Conservation (phyloP, 2,329 filamentous ascomycete genomes). For the Pyricularia grisea region DNA sequence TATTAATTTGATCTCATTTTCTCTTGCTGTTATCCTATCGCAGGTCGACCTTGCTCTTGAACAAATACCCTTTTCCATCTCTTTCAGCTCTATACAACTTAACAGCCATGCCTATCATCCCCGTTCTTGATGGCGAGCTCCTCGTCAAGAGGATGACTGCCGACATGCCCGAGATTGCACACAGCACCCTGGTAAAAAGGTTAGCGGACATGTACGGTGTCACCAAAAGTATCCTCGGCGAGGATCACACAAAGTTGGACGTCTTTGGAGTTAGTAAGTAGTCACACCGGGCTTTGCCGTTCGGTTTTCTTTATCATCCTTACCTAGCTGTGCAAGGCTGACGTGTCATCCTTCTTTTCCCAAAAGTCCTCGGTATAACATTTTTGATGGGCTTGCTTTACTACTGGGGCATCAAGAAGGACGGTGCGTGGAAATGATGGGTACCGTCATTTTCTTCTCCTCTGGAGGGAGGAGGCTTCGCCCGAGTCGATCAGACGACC, state of each 20-base stretch:
- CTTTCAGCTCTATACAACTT: neutral
- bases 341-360: neutral
- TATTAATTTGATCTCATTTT: neutral
- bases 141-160: neutral
- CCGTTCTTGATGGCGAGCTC: neutral
- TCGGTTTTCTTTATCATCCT: neutral
- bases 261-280: neutral
- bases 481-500: neutral
- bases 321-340: neutral
- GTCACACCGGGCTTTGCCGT: neutral
- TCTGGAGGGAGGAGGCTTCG: neutral
- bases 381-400: slow-evolving; percentile 1
- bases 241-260: neutral
- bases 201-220: neutral
- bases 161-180: neutral
- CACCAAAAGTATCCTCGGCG: neutral
- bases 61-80: neutral
- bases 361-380: neutral
- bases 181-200: neutral
- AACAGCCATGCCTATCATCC: neutral
- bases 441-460: neutral
- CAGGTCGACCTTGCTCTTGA: neutral
- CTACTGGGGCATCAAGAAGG: slow-evolving; percentile 4
- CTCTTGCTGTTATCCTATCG: neutral
- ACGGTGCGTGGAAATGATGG: slow-evolving; percentile 3